phyloP scores from a whole-genome alignment of 352 stramenopile genomes.

The Thraustochytrium striatum region DNA sequence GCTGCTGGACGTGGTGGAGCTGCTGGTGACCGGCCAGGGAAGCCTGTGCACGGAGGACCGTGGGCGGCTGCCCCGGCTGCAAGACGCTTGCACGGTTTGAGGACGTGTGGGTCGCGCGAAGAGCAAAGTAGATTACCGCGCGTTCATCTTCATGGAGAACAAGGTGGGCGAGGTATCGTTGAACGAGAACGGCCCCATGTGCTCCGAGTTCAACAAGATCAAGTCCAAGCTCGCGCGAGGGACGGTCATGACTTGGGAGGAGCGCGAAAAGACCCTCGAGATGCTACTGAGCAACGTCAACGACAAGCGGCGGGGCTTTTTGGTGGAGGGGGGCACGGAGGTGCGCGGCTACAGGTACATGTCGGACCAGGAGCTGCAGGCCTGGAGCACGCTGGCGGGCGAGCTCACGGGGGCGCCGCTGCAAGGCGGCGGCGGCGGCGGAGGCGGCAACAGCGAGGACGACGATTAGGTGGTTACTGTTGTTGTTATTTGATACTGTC shows the following conservation, averaged over 20 bases:
- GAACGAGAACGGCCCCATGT: constrained; percentile 37
- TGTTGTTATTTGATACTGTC: too few species aligned
- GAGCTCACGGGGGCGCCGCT: constrained; percentile 13
- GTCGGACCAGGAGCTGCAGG: constrained; percentile 36
- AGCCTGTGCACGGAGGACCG: constrained; percentile 31
- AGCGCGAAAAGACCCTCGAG: constrained; percentile 31
- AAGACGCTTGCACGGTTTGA: constrained; percentile 22
- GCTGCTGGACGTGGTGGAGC: constrained; percentile 32
- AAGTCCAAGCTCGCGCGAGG: constrained; percentile 16
- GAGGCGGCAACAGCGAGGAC: too few species aligned
- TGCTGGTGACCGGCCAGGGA: constrained; percentile 26
- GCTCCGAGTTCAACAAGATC: constrained; percentile 38
- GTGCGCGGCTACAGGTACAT: constrained; percentile 36
- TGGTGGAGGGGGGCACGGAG: background rate
- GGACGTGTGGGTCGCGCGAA: constrained; percentile 7
- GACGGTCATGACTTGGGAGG: constrained; percentile 27
- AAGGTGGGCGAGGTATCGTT: constrained; percentile 10
- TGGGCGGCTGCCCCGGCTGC: background rate
- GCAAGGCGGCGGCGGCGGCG: too few species aligned
- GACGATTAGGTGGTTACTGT: too few species aligned
- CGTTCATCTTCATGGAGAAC: constrained; percentile 42
- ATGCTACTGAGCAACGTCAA: constrained; percentile 9
- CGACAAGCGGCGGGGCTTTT: constrained; percentile 35
- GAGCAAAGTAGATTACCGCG: constrained; percentile 23
- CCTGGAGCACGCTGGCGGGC: constrained; percentile 16